Conservation (phyloP, 1,284 basidiomycete genomes). For the Tilletiaria anomala region DNA sequence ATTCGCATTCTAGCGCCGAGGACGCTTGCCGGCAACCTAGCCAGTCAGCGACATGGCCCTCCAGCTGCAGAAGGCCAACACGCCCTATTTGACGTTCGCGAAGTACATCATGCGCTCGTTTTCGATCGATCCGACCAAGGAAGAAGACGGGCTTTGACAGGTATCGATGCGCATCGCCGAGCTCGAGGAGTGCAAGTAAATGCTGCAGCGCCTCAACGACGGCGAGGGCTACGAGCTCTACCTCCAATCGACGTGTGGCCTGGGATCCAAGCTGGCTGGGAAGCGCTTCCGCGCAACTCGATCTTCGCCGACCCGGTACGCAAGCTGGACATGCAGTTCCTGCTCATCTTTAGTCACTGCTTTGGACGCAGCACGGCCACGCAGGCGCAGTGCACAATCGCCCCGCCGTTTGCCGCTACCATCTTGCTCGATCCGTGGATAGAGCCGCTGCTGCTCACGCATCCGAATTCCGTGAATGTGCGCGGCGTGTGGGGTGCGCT, state of each 20-base stretch:
- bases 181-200: slow-evolving; percentile 39
- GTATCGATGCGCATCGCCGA: slow-evolving; percentile 44
- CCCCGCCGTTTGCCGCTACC: slow-evolving; percentile 10
- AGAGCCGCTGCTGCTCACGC: too few species aligned
- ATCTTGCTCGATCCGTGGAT: slow-evolving; percentile 28
- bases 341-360: slow-evolving; percentile 24
- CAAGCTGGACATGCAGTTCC: slow-evolving; percentile 17
- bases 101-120: slow-evolving; percentile 37
- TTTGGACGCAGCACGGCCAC: slow-evolving; percentile 36
- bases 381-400: slow-evolving; percentile 13
- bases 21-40: too few species aligned
- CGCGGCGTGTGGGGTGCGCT: too few species aligned
- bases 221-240: slow-evolving; percentile 29
- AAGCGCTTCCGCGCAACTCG: slow-evolving; percentile 1
- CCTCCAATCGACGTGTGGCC: slow-evolving; percentile 13
- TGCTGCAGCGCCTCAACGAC: slow-evolving; percentile 32
- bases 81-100: slow-evolving; percentile 39
- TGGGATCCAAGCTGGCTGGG: slow-evolving; percentile 16
- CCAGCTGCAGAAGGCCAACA: too few species aligned
- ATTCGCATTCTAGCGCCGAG: too few species aligned
- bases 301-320: slow-evolving; percentile 17
- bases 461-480: too few species aligned
- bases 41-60: too few species aligned
- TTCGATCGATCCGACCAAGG: slow-evolving; percentile 13
- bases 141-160: slow-evolving; percentile 43